A percentile compares a stretch with the other conserved stretches of the same genome.
phyloP scores from a whole-genome alignment of 306 rosid genomes.

The Dicorynia guianensis region DNA sequence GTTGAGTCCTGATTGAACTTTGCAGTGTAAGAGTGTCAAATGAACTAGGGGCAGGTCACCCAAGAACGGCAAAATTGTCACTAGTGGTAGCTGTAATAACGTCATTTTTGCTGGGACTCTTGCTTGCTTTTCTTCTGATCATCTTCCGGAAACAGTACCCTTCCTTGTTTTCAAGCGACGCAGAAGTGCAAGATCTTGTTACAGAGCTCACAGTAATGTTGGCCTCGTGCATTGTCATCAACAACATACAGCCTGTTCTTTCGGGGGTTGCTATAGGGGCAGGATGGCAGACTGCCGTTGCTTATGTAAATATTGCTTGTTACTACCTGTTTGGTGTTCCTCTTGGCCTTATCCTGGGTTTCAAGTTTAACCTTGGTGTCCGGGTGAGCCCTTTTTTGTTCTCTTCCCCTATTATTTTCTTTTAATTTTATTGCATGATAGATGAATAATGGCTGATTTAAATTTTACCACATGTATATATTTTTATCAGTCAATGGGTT shows the following conservation, averaged over 20 bases:
- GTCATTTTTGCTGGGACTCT: slow-evolving; percentile 46
- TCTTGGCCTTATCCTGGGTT: slow-evolving; percentile 71
- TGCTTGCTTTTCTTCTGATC: slow-evolving; percentile 55
- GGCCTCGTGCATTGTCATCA: slow-evolving; percentile 69
- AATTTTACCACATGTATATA: no score
- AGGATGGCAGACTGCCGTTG: slow-evolving; percentile 84
- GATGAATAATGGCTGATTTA: no score
- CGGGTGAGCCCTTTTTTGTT: slow-evolving; percentile 36
- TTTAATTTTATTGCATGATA: no score
- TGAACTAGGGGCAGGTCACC: slow-evolving; percentile 88
- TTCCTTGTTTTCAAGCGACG: slow-evolving; percentile 55
- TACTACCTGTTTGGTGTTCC: slow-evolving; percentile 83
- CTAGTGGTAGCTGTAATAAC: slow-evolving; percentile 70
- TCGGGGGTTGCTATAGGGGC: slow-evolving; percentile 95
- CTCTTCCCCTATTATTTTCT: no score
- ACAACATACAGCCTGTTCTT: slow-evolving; percentile 85
- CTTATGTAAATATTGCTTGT: slow-evolving; percentile 73
- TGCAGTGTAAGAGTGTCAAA: slow-evolving; percentile 91
- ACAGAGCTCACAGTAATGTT: slow-evolving; percentile 70
- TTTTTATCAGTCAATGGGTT: no score
- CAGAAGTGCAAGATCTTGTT: slow-evolving; percentile 57
- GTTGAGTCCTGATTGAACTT: background rate
- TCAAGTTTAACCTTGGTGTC: slow-evolving; percentile 60
- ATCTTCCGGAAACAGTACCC: slow-evolving; percentile 56
- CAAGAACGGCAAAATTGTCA: slow-evolving; percentile 84